Evolutionary conservation across 2,329 filamentous ascomycete species (phyloP).

Genomic region (Cladobotryum protrusum): DNA sequence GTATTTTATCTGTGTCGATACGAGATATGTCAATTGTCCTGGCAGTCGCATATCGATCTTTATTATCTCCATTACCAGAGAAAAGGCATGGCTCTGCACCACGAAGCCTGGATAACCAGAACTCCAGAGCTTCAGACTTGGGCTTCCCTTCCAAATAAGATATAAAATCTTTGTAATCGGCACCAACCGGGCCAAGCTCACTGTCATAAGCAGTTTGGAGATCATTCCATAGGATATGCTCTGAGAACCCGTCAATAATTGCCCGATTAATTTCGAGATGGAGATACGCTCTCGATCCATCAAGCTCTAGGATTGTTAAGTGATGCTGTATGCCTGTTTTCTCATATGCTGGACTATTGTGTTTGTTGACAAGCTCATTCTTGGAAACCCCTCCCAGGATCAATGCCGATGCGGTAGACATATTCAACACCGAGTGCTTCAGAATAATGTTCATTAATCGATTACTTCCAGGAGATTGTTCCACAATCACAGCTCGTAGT

Average conservation of each 20-base stretch:
- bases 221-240: slow-evolving; percentile 1
- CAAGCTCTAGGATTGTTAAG: not conserved
- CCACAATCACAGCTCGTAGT: slow-evolving; percentile 10
- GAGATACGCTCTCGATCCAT: not conserved
- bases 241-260: slow-evolving; percentile 8
- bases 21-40: not conserved
- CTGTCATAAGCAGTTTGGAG: slow-evolving; percentile 3
- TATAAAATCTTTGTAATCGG: slow-evolving; percentile 2
- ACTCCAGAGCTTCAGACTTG: not conserved
- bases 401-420: not conserved
- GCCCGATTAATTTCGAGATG: slow-evolving; percentile 6
- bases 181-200: not conserved
- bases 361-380: not conserved
- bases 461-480: slow-evolving; percentile 5
- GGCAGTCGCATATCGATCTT: not conserved
- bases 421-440: not conserved
- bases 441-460: slow-evolving; percentile 12
- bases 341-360: not conserved
- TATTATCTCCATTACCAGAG: not conserved
- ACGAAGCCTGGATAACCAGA: not conserved
- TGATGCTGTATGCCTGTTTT: slow-evolving; percentile 9
- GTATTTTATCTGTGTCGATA: slow-evolving; percentile 1
- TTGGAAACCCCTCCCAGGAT: not conserved
- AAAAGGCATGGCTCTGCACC: not conserved
- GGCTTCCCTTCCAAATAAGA: not conserved